Evolutionary conservation across 331 rosid genomes (phyloP).

Genomic region (Acacia pycnantha): DNA sequence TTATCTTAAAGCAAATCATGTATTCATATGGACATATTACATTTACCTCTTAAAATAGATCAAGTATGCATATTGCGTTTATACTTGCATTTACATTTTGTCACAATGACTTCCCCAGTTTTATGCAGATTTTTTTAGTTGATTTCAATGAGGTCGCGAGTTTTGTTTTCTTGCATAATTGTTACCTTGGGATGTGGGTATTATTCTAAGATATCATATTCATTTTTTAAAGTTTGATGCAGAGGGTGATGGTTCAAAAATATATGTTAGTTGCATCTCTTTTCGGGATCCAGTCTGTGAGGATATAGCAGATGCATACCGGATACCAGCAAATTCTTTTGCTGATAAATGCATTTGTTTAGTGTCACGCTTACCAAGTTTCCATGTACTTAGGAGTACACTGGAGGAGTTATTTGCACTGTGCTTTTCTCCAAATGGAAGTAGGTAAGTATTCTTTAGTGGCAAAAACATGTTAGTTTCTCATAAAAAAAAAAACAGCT

Average conservation of each 20-base stretch:
- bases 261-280: slow-evolving; percentile 94
- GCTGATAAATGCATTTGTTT: slow-evolving; percentile 99
- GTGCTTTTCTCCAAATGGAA: slow-evolving; percentile 87
- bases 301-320: slow-evolving; percentile 90
- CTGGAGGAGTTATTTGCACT: slow-evolving; percentile 82
- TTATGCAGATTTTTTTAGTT: slow-evolving; percentile 8
- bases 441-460: slow-evolving; percentile 64
- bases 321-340: slow-evolving; percentile 79
- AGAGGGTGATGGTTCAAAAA: slow-evolving; percentile 99
- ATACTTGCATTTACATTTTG: not conserved
- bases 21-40: not conserved
- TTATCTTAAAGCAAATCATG: not conserved
- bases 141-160: slow-evolving; percentile 18
- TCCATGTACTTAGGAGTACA: slow-evolving; percentile 61
- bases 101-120: slow-evolving; percentile 1
- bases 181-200: slow-evolving; percentile 19
- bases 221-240: slow-evolving; percentile 41
- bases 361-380: slow-evolving; percentile 92
- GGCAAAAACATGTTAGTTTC: slow-evolving; percentile 16
- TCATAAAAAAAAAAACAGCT: not conserved
- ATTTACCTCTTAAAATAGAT: not conserved
- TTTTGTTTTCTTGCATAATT: slow-evolving; percentile 22
- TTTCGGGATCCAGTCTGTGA: slow-evolving; percentile 94
- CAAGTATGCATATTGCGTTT: not conserved
- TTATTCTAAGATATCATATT: slow-evolving; percentile 24